Conservation (phyloP, 2,329 filamentous ascomycete genomes). For the Alternaria arborescens region DNA sequence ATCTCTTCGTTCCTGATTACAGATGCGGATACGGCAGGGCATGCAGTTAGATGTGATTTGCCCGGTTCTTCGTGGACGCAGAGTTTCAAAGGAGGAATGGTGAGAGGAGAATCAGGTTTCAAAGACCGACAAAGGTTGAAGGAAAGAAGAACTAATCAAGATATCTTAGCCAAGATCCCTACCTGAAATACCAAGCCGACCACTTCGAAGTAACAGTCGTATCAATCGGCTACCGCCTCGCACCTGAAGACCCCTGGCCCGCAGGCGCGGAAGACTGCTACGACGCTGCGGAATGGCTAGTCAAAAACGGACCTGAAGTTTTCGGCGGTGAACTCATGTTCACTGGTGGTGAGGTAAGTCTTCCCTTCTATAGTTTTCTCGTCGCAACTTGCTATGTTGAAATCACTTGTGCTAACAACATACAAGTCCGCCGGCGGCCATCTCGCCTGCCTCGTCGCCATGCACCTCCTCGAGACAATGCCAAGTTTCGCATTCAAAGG, state of each 20-base stretch:
- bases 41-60: too few relatives aligned
- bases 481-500: constrained; percentile 57
- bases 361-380: constrained; percentile 6
- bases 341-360: constrained; percentile 51
- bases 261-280: constrained; percentile 64
- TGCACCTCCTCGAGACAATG: constrained; percentile 56
- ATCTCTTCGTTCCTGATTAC: too few relatives aligned
- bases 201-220: constrained; percentile 59
- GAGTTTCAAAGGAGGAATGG: accelerated
- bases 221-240: constrained; percentile 67
- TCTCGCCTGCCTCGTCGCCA: constrained; percentile 57
- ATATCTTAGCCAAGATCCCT: constrained; percentile 55
- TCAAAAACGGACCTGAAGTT: constrained; percentile 55
- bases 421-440: constrained; percentile 62
- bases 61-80: too few relatives aligned
- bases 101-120: neutral
- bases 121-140: accelerated
- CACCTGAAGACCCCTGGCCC: constrained; percentile 67
- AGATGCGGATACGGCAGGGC: too few relatives aligned
- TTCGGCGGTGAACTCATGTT: constrained; percentile 57
- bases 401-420: neutral
- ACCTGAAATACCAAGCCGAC: constrained; percentile 62
- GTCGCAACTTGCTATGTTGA: neutral
- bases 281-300: constrained; percentile 64
- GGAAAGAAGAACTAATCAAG: neutral